Percentiles rank a stretch among this genome's conserved stretches.
Evolutionary conservation across 2,329 filamentous ascomycete species (phyloP).

Genomic region (Xylaria sp.): DNA sequence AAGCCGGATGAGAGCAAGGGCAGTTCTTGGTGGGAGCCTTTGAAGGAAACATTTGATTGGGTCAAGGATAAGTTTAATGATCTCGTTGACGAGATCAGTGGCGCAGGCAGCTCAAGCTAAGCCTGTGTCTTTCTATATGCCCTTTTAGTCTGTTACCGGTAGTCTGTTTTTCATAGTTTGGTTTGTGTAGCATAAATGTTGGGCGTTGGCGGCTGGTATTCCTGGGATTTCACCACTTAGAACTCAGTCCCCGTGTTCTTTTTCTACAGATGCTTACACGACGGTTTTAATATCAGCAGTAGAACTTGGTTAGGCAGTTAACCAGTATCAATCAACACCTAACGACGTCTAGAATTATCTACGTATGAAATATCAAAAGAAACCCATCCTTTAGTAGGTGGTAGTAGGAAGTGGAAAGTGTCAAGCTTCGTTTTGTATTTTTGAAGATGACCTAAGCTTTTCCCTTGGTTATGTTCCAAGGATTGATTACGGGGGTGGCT

Average conservation of each 20-base stretch:
- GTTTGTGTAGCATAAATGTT: constrained; percentile 17
- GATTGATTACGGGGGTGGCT: background rate
- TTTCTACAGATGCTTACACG: background rate
- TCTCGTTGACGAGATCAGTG: constrained; percentile 39
- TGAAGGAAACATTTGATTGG: constrained; percentile 41
- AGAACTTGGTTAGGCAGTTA: background rate
- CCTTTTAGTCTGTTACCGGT: constrained; percentile 10
- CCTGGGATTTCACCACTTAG: constrained; percentile 7
- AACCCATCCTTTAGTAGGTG: background rate
- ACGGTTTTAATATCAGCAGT: background rate
- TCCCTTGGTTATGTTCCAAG: background rate
- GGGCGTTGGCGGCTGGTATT: constrained; percentile 15
- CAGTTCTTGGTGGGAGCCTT: constrained; percentile 40
- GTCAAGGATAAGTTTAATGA: constrained; percentile 43
- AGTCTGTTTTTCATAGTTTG: constrained; percentile 1
- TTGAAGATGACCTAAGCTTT: constrained; percentile 1
- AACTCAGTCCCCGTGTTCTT: background rate
- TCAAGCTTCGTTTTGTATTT: background rate
- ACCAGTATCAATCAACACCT: background rate
- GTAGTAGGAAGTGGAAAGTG: background rate
- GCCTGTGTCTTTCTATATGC: constrained; percentile 1
- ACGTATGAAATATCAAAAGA: background rate
- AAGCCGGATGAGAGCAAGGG: constrained; percentile 15
- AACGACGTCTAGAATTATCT: background rate
- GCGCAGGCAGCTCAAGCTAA: constrained; percentile 24